These are phyloP conservation scores for Hortiboletus flavorubellus DNA, from an alignment of 768 basidiomycete genomes.

Conservation along the genomic window DNA sequence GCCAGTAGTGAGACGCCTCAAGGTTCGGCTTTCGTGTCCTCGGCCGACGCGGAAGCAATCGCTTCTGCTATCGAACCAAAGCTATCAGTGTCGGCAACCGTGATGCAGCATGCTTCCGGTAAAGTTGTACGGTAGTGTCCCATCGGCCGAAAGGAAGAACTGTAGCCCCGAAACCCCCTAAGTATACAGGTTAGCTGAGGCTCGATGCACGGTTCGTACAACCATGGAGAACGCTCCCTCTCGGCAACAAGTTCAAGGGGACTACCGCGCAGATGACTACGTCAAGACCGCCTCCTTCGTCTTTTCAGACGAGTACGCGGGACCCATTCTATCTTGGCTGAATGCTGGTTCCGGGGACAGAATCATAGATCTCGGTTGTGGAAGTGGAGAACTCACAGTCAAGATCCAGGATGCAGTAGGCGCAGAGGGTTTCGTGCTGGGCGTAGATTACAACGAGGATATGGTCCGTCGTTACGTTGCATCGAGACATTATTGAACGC, in stretches of 20 bases:
- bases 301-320: slow-evolving; percentile 49
- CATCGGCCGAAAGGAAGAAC: slow-evolving; percentile 20
- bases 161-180: slow-evolving; percentile 10
- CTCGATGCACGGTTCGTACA: not conserved
- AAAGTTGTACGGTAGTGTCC: not conserved
- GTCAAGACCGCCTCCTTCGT: slow-evolving; percentile 67
- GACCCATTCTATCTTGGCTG: slow-evolving; percentile 57
- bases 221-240: slow-evolving; percentile 9
- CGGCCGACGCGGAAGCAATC: slow-evolving; percentile 14
- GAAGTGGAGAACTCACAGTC: slow-evolving; percentile 73
- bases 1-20: no score
- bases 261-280: slow-evolving; percentile 62
- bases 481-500: not conserved
- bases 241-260: slow-evolving; percentile 14
- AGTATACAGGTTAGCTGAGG: not conserved
- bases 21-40: slow-evolving; percentile 13
- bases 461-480: slow-evolving; percentile 52
- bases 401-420: slow-evolving; percentile 53
- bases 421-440: slow-evolving; percentile 54
- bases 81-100: not conserved
- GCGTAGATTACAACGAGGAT: slow-evolving; percentile 64
- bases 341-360: slow-evolving; percentile 62
- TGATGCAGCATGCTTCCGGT: not conserved
- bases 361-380: slow-evolving; percentile 79
- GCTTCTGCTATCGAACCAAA: not conserved